Conservation (phyloP, 768 basidiomycete genomes). For the Tulasnella sp. region DNA sequence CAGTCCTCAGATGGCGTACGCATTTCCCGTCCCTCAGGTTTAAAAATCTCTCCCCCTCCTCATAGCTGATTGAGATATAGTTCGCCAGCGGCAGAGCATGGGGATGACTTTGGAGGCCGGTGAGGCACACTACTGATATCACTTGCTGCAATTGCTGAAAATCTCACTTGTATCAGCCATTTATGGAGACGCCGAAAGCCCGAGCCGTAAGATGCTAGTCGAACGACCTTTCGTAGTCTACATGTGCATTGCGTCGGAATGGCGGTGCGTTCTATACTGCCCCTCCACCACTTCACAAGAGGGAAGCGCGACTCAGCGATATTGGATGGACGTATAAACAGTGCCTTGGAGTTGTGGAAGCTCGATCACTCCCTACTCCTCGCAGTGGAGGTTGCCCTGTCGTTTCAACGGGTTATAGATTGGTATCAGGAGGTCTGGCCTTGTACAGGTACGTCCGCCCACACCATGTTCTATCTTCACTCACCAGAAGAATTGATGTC, state of each 20-base stretch:
- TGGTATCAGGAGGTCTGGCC: conserved; percentile 4
- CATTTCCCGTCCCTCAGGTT: not conserved
- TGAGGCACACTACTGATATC: not conserved
- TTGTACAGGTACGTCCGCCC: conserved; percentile 3
- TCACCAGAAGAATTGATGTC: no score
- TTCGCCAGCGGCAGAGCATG: not conserved
- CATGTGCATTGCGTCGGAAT: not conserved
- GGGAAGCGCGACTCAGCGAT: no score
- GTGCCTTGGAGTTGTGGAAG: conserved; percentile 1
- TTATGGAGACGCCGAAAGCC: not conserved
- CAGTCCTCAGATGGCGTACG: conserved; percentile 11
- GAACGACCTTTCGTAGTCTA: not conserved
- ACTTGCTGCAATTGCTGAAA: not conserved
- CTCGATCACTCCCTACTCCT: conserved; percentile 3
- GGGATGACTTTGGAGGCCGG: not conserved
- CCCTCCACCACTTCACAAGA: no score
- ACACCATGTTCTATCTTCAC: no score
- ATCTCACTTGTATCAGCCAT: conserved; percentile 6
- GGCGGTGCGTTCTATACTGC: no score
- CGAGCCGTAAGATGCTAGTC: not conserved
- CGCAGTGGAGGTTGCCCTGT: conserved; percentile 5
- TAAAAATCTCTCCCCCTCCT: not conserved
- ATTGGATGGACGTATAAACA: not conserved
- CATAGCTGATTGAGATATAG: conserved; percentile 2
- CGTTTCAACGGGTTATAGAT: not conserved